Percentiles rank a stretch among this genome's conserved stretches.
Conservation (phyloP, 345 rosid species). For the Eucalyptus pauciflora region DNA sequence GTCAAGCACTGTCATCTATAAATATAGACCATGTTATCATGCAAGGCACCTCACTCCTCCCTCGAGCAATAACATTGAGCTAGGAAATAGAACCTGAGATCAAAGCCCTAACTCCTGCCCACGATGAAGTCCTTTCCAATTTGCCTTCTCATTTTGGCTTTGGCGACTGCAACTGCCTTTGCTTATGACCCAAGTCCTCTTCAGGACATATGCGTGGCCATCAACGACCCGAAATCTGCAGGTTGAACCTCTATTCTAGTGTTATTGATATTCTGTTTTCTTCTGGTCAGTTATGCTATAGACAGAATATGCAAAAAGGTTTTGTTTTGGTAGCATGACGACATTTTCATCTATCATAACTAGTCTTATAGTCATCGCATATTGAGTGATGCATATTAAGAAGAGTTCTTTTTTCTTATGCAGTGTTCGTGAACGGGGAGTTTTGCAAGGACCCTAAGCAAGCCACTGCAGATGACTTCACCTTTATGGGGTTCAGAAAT, state of each 20-base stretch:
- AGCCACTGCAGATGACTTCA: neutral
- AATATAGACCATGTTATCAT: neutral
- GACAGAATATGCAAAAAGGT: neutral
- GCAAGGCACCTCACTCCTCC: neutral
- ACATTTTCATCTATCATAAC: neutral
- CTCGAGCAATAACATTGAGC: neutral
- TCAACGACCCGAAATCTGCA: neutral
- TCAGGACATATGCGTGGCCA: slow-evolving; percentile 17
- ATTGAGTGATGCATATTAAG: neutral
- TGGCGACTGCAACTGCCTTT: neutral
- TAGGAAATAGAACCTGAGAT: neutral
- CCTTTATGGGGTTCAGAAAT: neutral
- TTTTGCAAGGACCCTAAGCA: neutral
- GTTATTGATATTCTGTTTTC: neutral
- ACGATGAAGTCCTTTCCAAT: neutral
- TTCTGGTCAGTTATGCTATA: neutral
- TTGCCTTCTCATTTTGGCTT: neutral
- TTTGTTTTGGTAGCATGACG: neutral
- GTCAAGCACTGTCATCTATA: neutral
- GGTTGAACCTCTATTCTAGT: neutral
- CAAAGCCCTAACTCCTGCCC: neutral
- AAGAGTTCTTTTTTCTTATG: neutral
- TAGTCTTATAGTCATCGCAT: neutral
- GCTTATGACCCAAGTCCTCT: slow-evolving; percentile 14
- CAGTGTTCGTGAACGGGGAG: neutral